A percentile compares a stretch with the other conserved stretches of the same genome.
These are phyloP conservation scores for Pyrrhoderma noxium DNA, from an alignment of 1,284 basidiomycete genomes.

Conservation along the genomic window DNA sequence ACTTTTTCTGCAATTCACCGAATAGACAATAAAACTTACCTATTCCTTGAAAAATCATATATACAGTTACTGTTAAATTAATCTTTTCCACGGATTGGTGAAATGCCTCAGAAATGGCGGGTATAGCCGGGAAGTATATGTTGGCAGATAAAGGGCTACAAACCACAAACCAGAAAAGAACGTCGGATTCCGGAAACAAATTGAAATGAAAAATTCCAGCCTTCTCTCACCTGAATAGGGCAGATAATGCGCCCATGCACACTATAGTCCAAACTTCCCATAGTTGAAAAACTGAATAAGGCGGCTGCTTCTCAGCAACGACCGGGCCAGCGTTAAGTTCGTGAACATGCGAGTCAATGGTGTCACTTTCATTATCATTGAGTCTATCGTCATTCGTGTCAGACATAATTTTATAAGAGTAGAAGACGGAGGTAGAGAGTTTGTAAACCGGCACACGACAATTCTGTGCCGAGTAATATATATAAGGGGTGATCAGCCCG, in stretches of 20 bases:
- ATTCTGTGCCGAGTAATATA: too few species aligned
- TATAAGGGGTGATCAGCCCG: too few species aligned
- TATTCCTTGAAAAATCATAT: constrained; percentile 72
- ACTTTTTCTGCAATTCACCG: neutral
- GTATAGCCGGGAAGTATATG: constrained; percentile 75
- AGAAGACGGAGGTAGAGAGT: too few species aligned
- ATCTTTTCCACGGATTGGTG: constrained; percentile 59
- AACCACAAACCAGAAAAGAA: too few species aligned
- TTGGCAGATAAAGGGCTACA: constrained; percentile 63
- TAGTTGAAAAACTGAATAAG: constrained; percentile 48
- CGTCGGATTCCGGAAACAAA: neutral
- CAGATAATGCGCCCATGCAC: constrained; percentile 45
- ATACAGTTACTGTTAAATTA: constrained; percentile 72
- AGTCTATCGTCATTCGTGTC: too few species aligned
- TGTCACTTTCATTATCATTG: too few species aligned
- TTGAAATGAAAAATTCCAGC: neutral
- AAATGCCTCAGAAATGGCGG: constrained; percentile 54
- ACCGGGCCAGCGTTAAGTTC: too few species aligned
- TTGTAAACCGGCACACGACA: too few species aligned
- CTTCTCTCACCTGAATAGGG: constrained; percentile 47
- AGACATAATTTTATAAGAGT: too few species aligned
- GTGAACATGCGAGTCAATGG: too few species aligned
- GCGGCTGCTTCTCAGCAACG: constrained; percentile 14
- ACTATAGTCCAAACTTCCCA: constrained; percentile 67
- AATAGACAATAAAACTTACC: constrained; percentile 31